phyloP scores from a whole-genome alignment of 495 filamentous ascomycete species.

The Aspergillus avenaceus region DNA sequence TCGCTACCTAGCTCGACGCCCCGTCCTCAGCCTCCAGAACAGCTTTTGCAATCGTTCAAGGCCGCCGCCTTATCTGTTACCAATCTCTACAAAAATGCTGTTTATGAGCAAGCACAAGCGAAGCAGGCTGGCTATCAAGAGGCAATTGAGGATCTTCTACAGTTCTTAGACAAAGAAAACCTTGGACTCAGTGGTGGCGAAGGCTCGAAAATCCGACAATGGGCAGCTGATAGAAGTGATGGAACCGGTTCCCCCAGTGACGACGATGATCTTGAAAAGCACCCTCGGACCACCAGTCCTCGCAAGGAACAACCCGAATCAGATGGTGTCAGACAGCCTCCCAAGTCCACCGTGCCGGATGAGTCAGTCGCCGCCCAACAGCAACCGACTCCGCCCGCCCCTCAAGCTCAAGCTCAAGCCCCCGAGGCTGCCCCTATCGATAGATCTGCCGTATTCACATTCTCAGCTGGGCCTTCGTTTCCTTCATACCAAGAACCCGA shows the following conservation, averaged over 20 bases:
- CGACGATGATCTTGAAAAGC: constrained; percentile 62
- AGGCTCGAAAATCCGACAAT: constrained; percentile 74
- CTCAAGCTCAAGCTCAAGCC: constrained; percentile 20
- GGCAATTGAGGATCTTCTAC: constrained; percentile 82
- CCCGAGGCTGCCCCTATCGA: constrained; percentile 24
- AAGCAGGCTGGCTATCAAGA: constrained; percentile 85
- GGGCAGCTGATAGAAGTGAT: constrained; percentile 76
- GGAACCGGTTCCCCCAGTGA: constrained; percentile 65
- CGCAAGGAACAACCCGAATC: constrained; percentile 46
- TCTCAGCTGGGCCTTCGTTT: constrained; percentile 57
- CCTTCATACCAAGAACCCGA: constrained; percentile 60
- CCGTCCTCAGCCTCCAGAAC: constrained; percentile 62
- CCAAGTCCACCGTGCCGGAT: constrained; percentile 38
- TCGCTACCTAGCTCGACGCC: constrained; percentile 55
- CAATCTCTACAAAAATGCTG: constrained; percentile 89
- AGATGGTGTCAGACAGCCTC: constrained; percentile 26
- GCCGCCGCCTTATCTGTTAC: constrained; percentile 91
- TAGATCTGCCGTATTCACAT: constrained; percentile 58
- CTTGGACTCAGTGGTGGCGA: constrained; percentile 75
- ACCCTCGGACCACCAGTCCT: constrained; percentile 58
- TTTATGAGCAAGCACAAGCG: constrained; percentile 67
- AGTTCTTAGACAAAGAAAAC: constrained; percentile 77
- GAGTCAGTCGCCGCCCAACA: constrained; percentile 39
- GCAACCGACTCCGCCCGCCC: constrained; percentile 17
- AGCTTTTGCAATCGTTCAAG: constrained; percentile 86